Evolutionary conservation across 1,284 basidiomycete species (phyloP).

Genomic region (Dichomitus squalens): DNA sequence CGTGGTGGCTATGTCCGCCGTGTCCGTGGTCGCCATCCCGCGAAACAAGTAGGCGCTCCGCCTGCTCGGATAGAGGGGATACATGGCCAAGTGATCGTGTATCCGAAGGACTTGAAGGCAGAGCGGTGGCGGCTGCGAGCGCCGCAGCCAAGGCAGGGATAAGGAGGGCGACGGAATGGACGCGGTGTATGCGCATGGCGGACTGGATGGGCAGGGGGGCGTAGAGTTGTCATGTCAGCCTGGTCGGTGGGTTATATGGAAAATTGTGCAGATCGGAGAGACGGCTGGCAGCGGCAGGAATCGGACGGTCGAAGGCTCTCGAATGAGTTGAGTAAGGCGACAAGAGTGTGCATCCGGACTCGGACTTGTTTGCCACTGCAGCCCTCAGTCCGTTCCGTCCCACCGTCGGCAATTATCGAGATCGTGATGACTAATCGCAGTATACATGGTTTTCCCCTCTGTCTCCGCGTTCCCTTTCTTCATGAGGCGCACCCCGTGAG

Average conservation of each 20-base stretch:
- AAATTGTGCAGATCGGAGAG: conserved; percentile 12
- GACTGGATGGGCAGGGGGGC: conserved; percentile 20
- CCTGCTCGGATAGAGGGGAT: conserved; percentile 3
- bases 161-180: conserved; percentile 34
- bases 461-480: background rate
- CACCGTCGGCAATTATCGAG: conserved; percentile 5
- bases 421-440: conserved; percentile 16
- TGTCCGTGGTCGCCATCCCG: conserved; percentile 37
- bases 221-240: conserved; percentile 8
- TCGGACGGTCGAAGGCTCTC: conserved; percentile 29
- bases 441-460: background rate
- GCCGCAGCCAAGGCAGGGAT: conserved; percentile 33
- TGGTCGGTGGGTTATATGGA: conserved; percentile 15
- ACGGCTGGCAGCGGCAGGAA: conserved; percentile 19
- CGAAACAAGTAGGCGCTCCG: conserved; percentile 21
- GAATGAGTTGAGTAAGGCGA: conserved; percentile 22
- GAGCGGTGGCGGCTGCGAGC: conserved; percentile 27
- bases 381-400: conserved; percentile 14
- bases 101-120: conserved; percentile 5
- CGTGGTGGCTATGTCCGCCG: conserved; percentile 41
- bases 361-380: conserved; percentile 6
- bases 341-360: conserved; percentile 3
- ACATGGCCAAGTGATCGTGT: conserved; percentile 18
- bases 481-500: background rate
- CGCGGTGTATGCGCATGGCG: conserved; percentile 35